These are phyloP conservation scores for Gracilariopsis chorda DNA, from an alignment of 23 red algal species.

Conservation along the genomic window DNA sequence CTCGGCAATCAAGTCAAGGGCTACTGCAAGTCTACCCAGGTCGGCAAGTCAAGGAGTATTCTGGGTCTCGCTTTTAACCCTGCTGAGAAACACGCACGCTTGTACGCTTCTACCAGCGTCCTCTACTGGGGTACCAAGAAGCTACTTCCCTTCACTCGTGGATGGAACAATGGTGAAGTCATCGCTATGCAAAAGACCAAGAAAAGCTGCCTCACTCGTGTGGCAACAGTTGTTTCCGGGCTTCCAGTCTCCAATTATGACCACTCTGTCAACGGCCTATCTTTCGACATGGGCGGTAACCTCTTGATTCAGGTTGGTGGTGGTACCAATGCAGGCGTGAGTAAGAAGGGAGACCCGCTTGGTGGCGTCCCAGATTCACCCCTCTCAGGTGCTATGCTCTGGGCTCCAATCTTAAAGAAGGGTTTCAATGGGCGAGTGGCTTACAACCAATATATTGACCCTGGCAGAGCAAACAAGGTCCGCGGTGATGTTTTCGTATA, in stretches of 20 bases:
- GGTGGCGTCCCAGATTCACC: conserved; percentile 64
- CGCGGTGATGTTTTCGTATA: conserved; percentile 47
- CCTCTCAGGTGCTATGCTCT: conserved; percentile 53
- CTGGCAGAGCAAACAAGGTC: conserved; percentile 33
- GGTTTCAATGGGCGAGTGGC: conserved; percentile 43
- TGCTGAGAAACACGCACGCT: conserved; percentile 16
- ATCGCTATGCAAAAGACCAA: conserved; percentile 43
- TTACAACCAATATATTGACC: conserved; percentile 46
- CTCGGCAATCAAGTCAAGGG: conserved; percentile 11
- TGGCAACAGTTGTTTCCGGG: conserved; percentile 38
- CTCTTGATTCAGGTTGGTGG: conserved; percentile 52
- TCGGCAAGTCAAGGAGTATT: conserved; percentile 45
- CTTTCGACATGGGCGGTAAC: conserved; percentile 46
- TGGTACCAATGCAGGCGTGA: conserved; percentile 56
- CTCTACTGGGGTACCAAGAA: conserved; percentile 47
- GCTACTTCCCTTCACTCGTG: conserved; percentile 24
- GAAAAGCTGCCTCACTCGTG: conserved; percentile 36
- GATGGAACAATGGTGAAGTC: conserved; percentile 62
- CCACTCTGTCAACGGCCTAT: conserved; percentile 66
- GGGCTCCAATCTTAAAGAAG: conserved; percentile 38
- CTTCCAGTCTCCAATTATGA: conserved; percentile 68
- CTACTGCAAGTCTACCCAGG: conserved; percentile 34
- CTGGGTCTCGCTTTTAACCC: conserved; percentile 75
- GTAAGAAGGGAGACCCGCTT: conserved; percentile 37
- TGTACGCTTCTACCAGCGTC: conserved; percentile 52